Evolutionary conservation across 345 rosid species (phyloP).

Genomic region (Syzygium oleosum): DNA sequence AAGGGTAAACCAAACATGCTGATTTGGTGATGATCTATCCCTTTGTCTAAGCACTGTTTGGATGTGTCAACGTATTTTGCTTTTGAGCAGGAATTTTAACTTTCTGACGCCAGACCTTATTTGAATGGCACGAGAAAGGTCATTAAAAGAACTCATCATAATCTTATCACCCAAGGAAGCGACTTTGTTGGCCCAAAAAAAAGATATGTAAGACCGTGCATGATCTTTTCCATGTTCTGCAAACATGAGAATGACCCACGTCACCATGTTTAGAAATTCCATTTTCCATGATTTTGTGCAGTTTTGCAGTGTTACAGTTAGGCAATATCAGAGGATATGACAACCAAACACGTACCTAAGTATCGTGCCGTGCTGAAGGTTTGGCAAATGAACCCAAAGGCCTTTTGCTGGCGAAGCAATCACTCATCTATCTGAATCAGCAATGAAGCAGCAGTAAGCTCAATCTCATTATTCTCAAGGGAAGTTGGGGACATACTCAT

Average conservation of each 20-base stretch:
- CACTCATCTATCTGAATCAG: background rate
- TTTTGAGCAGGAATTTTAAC: conserved; percentile 1
- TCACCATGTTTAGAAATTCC: background rate
- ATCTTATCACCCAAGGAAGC: background rate
- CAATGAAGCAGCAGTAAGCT: background rate
- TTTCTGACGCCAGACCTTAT: background rate
- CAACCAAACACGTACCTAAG: background rate
- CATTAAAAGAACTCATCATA: background rate
- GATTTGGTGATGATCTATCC: background rate
- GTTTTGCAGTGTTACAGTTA: background rate
- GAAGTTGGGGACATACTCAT: background rate
- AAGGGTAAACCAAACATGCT: background rate
- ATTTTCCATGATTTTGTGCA: background rate
- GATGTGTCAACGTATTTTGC: background rate
- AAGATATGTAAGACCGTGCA: background rate
- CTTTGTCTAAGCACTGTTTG: background rate
- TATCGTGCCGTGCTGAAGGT: background rate
- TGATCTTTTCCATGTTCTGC: background rate
- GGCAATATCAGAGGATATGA: background rate
- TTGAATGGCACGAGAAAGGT: background rate
- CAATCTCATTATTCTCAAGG: background rate
- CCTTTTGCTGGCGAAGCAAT: background rate
- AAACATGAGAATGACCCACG: background rate
- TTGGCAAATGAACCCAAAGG: background rate
- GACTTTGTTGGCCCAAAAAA: background rate